Evolutionary conservation across 2,329 filamentous ascomycete genomes (phyloP), one percentile per base, ranked within the genome.

Genomic region (Aspergillus uvarum): DNA sequence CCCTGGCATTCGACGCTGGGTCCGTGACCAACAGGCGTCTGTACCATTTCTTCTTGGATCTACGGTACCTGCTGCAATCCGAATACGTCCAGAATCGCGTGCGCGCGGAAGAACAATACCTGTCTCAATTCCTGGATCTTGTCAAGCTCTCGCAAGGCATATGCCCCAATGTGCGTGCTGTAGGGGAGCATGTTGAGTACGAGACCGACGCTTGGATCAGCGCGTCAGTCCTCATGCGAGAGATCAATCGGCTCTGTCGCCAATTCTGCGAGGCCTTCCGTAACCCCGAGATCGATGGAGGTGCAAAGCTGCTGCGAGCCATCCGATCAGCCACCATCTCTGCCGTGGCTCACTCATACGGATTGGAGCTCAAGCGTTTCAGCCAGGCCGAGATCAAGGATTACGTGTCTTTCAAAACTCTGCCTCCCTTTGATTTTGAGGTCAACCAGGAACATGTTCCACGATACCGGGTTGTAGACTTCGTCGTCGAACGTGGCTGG

Each of bases 131-230:
- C 76, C 81, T 99, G 49, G 96, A 99, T 72, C 82, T 99, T 16
- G 92, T 96, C 64, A 97, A 97, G 75, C 84, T 99, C 50, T 93
- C 97, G 65, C 96, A 99, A 78, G 94, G 95, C 29, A 97, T 99
- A 58, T 97, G 94, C 68, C 95, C 95, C 1, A 99, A 98, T 69
- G 83, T 93, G 50, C 86, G 96, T 63, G 95, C 94, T 2, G 86
- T 97, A 22, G 92, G 93, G 16, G 95, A 98, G 71, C 95, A 99
- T 74, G 91, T 99, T 32, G 96, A 99, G 75, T 99, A 98, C 72
- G 95, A 99, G 76, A 96, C 93, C 2, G 96, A 99, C 77, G 90
- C 92, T 21, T 99, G 95, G 95, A 98, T 99, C 56, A 96, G 91
- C 59, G 94, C 95, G 3, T 96, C 93, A 6, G 83, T 98, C 54